Conservation (phyloP, 208 protist genomes). For the Acanthamoeba royreba region DNA sequence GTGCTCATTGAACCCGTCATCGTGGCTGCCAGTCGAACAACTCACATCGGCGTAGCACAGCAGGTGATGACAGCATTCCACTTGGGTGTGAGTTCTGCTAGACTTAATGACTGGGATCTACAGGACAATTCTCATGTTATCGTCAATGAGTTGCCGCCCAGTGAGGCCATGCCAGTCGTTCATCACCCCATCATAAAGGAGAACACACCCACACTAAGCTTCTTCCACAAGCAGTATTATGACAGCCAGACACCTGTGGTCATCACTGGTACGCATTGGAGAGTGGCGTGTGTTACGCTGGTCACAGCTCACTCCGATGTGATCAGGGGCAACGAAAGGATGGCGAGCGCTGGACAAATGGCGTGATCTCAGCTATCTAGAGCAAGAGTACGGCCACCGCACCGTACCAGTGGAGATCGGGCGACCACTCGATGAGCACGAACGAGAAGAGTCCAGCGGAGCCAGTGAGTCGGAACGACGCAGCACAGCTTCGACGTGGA, state of each 20-base stretch:
- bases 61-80: too few relatives aligned
- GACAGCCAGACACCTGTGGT: not conserved
- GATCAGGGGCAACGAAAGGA: not conserved
- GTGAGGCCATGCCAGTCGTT: not conserved
- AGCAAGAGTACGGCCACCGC: conserved; percentile 12
- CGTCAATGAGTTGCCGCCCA: not conserved
- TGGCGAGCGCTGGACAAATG: conserved; percentile 49
- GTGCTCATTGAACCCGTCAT: not conserved
- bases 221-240: not conserved
- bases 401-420: conserved; percentile 54
- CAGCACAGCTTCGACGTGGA: conserved; percentile 27
- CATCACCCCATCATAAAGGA: not conserved
- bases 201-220: not conserved
- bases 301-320: too few relatives aligned
- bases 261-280: not conserved
- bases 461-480: too few relatives aligned
- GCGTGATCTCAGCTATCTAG: conserved; percentile 46
- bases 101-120: not conserved
- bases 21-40: not conserved
- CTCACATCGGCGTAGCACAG: not conserved
- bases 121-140: not conserved
- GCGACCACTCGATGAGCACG: not conserved
- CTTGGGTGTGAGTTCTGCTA: too few relatives aligned
- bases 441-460: not conserved
- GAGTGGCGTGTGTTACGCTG: too few relatives aligned